Evolutionary conservation across 1,284 basidiomycete genomes (phyloP), one percentile per base, ranked within the genome.

Genomic region (Termitomyces sp.): DNA sequence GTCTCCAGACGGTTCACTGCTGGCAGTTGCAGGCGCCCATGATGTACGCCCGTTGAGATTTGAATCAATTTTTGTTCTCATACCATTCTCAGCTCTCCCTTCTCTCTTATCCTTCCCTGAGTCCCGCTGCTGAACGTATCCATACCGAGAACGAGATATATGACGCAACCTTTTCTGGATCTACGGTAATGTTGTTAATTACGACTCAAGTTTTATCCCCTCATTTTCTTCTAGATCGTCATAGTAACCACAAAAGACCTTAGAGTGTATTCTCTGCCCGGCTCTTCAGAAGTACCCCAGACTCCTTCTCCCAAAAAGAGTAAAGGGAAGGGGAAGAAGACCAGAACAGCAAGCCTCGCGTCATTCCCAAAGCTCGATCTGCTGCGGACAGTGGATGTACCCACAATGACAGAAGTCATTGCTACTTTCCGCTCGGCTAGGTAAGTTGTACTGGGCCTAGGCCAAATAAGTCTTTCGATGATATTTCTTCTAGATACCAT

Each of bases 381-480:
- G 4, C 57, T 80, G 39, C 69, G 76, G 38, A 78, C 77, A 2
- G 64, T 89, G 21, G 77, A 79, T 28, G 60, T 83, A 19, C 86
- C 88, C 6, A 61, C 70, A 10, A 70, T 79, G 34, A 65, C 79
- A 5, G 77, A 77, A 1, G 70, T 70, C 13, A 67, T 76, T 13
- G 68, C 75, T 49, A 80, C 80, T 1, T 95, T 93, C 71, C 83
- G 93, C 18, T 82, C 85, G 11, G 87, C 79, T 24, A 83, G 84
- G 85, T 87, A 61, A 49, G 75, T 64, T 4, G 38, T 38, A 50
- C 24, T 41, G 46, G 18, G 13, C 3, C 38, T 10, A 38, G 5
- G 31, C 38, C 44, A 1, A 24, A 46, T 40, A 24, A 46, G 21
- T 24, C 11, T 14, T 16, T 37, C 54, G 28, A 58, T 31, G 30